These are phyloP conservation scores for Phaffia australis DNA, from an alignment of 768 basidiomycete genomes.

Conservation along the genomic window DNA sequence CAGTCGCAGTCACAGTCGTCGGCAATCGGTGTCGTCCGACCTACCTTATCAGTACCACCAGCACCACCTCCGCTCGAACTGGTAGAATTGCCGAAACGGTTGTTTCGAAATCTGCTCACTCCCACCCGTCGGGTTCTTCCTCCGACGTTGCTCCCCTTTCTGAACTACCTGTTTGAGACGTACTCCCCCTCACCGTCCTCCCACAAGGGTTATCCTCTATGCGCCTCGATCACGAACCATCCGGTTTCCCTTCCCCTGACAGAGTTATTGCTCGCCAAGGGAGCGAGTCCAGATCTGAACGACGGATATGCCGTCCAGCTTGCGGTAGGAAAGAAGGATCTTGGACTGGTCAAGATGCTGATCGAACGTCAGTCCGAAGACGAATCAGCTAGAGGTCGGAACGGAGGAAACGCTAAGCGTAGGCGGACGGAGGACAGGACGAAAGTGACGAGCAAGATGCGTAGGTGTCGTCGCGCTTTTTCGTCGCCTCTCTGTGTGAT, in stretches of 20 bases:
- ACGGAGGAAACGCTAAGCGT: constrained; percentile 7
- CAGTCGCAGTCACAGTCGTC: not conserved
- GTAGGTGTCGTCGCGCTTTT: not conserved
- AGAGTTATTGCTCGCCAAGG: constrained; percentile 56
- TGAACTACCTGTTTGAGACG: constrained; percentile 35
- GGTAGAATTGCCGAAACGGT: constrained; percentile 49
- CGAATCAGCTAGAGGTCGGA: constrained; percentile 13
- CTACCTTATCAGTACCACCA: constrained; percentile 37
- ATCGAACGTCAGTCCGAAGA: constrained; percentile 47
- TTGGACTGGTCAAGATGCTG: constrained; percentile 61
- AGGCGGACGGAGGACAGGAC: constrained; percentile 16
- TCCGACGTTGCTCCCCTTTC: constrained; percentile 30
- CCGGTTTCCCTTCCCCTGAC: constrained; percentile 47
- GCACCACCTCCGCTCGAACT: constrained; percentile 23
- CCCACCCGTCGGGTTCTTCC: constrained; percentile 32
- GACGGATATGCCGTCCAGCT: constrained; percentile 56
- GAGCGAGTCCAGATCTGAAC: constrained; percentile 59
- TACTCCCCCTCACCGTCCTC: constrained; percentile 51
- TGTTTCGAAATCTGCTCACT: constrained; percentile 50
- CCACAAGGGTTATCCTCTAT: constrained; percentile 69
- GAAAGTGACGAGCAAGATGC: constrained; percentile 7
- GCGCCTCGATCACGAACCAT: constrained; percentile 53
- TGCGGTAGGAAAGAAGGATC: constrained; percentile 61
- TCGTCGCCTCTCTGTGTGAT: not conserved
- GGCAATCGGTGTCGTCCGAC: constrained; percentile 40